These are phyloP conservation scores for Neohortaea acidophila DNA, from an alignment of 495 filamentous ascomycete genomes.

Conservation along the genomic window DNA sequence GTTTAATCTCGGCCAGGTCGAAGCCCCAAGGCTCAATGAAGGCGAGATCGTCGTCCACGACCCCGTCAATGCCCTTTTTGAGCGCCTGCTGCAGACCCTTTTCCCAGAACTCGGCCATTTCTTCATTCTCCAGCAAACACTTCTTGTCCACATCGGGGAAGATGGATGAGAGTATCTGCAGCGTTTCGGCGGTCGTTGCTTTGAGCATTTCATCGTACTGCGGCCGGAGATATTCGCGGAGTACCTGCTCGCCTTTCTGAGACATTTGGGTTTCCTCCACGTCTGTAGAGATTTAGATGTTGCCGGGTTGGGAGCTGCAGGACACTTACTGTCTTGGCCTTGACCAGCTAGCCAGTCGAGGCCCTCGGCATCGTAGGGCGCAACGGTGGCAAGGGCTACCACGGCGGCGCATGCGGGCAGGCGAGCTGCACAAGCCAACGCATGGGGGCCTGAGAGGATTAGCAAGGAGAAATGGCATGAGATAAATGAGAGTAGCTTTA, in stretches of 20 bases:
- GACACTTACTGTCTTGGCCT: conserved; percentile 18
- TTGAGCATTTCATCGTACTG: conserved; percentile 5
- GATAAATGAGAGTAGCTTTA: conserved; percentile 2
- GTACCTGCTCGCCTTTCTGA: conserved; percentile 8
- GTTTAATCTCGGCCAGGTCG: conserved; percentile 11
- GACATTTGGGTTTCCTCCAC: conserved; percentile 13
- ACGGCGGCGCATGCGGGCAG: conserved; percentile 8
- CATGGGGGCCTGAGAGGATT: conserved; percentile 9
- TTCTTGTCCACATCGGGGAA: conserved; percentile 14
- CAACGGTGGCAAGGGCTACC: conserved; percentile 10
- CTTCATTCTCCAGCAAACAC: conserved; percentile 3
- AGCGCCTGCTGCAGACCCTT: conserved; percentile 9
- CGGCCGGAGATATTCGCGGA: conserved; percentile 5
- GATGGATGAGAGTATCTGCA: conserved; percentile 7
- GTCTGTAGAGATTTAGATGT: conserved; percentile 4
- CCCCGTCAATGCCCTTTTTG: conserved; percentile 13
- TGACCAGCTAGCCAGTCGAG: conserved; percentile 15
- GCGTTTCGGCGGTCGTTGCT: conserved; percentile 4
- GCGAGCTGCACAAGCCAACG: conserved; percentile 13
- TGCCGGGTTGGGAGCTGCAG: not conserved
- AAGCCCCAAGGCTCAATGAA: conserved; percentile 17
- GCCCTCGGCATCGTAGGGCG: conserved; percentile 14
- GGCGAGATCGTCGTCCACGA: conserved; percentile 14
- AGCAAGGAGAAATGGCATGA: not conserved
- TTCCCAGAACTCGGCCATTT: conserved; percentile 3